A percentile compares a stretch with the other conserved stretches of the same genome.
phyloP scores from a whole-genome alignment of 169 alveolate genomes.

The Eimeria praecox region DNA sequence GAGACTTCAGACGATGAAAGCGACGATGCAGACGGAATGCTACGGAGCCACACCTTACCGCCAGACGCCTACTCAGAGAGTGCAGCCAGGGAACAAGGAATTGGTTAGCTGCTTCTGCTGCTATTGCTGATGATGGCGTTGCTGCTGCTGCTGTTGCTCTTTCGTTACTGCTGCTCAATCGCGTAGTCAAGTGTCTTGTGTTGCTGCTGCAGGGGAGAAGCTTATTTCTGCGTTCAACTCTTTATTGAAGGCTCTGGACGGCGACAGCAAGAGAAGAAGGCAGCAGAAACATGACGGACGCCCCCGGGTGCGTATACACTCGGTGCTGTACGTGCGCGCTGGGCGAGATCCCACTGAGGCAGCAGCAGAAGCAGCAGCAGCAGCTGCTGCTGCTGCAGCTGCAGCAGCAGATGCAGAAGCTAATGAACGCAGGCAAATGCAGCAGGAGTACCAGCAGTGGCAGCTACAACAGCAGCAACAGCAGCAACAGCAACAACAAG shows the following conservation, averaged over 20 bases:
- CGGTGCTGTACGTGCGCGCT: conserved; percentile 20
- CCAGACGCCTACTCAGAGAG: conserved; percentile 47
- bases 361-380: not conserved
- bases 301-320: conserved; percentile 31
- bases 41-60: conserved; percentile 30
- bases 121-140: not conserved
- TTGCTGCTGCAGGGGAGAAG: conserved; percentile 21
- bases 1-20: conserved; percentile 27
- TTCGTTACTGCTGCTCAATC: not conserved
- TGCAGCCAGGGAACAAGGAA: conserved; percentile 6
- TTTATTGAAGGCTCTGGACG: conserved; percentile 27
- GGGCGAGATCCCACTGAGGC: not conserved
- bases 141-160: not conserved
- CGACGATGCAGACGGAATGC: conserved; percentile 65
- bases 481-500: not conserved
- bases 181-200: not conserved
- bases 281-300: not conserved
- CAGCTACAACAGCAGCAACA: conserved; percentile 5
- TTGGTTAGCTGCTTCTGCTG: not conserved
- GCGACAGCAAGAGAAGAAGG: not conserved
- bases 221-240: not conserved
- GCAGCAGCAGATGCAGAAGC: conserved; percentile 44
- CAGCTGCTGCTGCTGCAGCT: conserved; percentile 52
- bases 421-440: conserved; percentile 15
- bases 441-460: not conserved